These are phyloP conservation scores for Ophiostoma angusticollis DNA, from an alignment of 2,329 filamentous ascomycete genomes.

Conservation along the genomic window DNA sequence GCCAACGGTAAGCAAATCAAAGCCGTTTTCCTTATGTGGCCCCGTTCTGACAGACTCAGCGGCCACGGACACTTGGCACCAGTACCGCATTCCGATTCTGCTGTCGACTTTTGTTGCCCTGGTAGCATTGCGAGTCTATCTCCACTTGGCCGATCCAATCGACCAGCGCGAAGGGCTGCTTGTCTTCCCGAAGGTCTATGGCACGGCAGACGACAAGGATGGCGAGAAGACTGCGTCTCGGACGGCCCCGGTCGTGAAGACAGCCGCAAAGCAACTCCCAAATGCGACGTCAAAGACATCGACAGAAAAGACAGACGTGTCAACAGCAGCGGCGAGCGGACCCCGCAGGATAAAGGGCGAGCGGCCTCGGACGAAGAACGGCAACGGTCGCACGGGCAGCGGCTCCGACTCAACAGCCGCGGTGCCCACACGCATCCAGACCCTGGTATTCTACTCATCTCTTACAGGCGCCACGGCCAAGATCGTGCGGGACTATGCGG, in stretches of 20 bases:
- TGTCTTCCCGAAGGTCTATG: constrained; percentile 25
- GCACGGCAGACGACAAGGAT: constrained; percentile 5
- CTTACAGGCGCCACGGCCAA: constrained; percentile 73
- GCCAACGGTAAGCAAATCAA: background rate
- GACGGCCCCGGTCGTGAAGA: background rate
- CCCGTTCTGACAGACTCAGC: constrained; percentile 10
- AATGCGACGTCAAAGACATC: background rate
- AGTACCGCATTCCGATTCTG: constrained; percentile 32
- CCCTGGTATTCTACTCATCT: constrained; percentile 79
- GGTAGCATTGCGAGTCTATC: constrained; percentile 28
- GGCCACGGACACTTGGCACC: constrained; percentile 31
- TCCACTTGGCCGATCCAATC: constrained; percentile 21
- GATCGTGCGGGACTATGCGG: constrained; percentile 51
- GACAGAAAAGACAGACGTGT: too few species aligned
- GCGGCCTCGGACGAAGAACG: constrained; percentile 16
- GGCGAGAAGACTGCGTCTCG: background rate
- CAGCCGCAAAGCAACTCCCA: background rate
- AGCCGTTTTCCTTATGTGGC: background rate
- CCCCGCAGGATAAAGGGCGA: constrained; percentile 35
- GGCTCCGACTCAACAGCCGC: constrained; percentile 16
- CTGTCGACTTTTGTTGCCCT: constrained; percentile 26
- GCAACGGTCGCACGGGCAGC: constrained; percentile 18
- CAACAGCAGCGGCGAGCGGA: constrained; percentile 22
- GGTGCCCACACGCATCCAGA: constrained; percentile 39
- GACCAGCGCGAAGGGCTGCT: constrained; percentile 23